Conservation (phyloP, 2,329 filamentous ascomycete genomes). For the Xylaria digitata region DNA sequence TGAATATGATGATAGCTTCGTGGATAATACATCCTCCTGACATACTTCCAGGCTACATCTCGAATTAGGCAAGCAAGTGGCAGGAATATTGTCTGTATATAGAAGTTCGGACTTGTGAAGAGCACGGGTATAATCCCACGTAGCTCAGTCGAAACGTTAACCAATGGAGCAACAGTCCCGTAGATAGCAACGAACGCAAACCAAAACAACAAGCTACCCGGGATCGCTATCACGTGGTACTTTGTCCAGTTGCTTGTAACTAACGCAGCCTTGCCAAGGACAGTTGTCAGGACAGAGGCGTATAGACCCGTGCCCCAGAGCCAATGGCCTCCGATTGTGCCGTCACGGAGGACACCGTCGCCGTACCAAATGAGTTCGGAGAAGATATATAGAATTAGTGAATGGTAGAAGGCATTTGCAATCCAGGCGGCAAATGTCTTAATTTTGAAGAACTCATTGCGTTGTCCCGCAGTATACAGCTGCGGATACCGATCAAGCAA, state of each 20-base stretch:
- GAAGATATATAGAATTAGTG: conserved; percentile 89
- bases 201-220: conserved; percentile 92
- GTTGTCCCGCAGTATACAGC: conserved; percentile 91
- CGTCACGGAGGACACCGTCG: conserved; percentile 82
- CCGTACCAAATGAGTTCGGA: conserved; percentile 83
- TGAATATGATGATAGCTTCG: conserved; percentile 98
- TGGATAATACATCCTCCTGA: conserved; percentile 95
- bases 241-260: conserved; percentile 99
- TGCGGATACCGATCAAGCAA: conserved; percentile 96
- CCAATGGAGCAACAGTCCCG: conserved; percentile 83
- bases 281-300: conserved; percentile 90
- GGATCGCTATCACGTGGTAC: conserved; percentile 94
- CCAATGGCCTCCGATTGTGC: conserved; percentile 91
- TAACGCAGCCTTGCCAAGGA: conserved; percentile 92
- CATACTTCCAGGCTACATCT: conserved; percentile 97
- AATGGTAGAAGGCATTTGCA: conserved; percentile 94
- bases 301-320: conserved; percentile 97
- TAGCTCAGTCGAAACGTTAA: conserved; percentile 85
- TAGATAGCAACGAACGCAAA: conserved; percentile 90
- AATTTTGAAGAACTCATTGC: conserved; percentile 91
- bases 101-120: conserved; percentile 86
- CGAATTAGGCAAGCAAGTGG: conserved; percentile 84
- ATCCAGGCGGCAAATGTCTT: conserved; percentile 96
- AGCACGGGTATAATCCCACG: conserved; percentile 83
- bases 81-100: conserved; percentile 86